phyloP scores from a whole-genome alignment of 2,329 filamentous ascomycete species.

The Aspergillus neoniger region DNA sequence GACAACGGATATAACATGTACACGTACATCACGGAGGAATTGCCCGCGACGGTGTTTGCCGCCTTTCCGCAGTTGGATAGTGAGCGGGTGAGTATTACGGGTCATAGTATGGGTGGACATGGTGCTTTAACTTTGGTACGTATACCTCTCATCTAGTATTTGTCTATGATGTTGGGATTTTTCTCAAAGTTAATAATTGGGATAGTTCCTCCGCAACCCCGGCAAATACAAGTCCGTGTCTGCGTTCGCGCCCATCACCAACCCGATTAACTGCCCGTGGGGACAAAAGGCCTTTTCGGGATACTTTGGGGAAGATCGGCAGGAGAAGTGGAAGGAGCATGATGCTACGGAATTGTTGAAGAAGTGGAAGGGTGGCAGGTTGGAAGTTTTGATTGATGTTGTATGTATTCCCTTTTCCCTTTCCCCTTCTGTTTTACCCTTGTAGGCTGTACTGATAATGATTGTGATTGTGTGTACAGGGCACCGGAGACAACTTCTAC shows the following conservation, averaged over 20 bases:
- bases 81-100: constrained; percentile 75
- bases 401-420: constrained; percentile 48
- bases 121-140: constrained; percentile 79
- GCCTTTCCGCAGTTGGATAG: constrained; percentile 73
- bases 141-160: background rate
- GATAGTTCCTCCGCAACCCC: constrained; percentile 81
- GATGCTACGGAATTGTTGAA: constrained; percentile 89
- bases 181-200: background rate
- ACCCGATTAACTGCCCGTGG: constrained; percentile 85
- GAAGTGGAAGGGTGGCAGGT: constrained; percentile 64
- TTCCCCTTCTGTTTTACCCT: too few species aligned
- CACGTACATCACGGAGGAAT: constrained; percentile 82
- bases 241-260: constrained; percentile 87
- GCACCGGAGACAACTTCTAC: constrained; percentile 95
- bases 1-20: constrained; percentile 87
- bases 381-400: constrained; percentile 85
- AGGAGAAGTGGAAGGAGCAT: constrained; percentile 79
- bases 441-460: background rate
- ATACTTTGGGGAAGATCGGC: constrained; percentile 77
- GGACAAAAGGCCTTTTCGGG: constrained; percentile 92
- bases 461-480: constrained; percentile 49
- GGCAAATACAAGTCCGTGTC: constrained; percentile 85
- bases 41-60: constrained; percentile 74
- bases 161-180: background rate
- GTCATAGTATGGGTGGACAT: constrained; percentile 97